Evolutionary conservation across 805 yeast species (phyloP), one percentile per base, ranked within the genome.

Genomic region (Metschnikowia vanudenii): DNA sequence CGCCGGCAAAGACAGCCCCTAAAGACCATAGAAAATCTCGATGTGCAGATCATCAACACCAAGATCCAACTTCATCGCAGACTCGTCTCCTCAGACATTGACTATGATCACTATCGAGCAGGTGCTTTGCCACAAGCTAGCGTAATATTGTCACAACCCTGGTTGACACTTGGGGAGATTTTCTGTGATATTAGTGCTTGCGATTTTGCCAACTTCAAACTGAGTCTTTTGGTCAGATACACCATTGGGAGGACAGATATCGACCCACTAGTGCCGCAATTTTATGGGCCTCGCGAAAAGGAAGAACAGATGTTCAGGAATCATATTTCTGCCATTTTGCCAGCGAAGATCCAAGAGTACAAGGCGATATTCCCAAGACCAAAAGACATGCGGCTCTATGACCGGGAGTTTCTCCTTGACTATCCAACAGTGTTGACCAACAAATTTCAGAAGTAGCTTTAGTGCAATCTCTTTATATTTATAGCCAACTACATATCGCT

Each of bases 31-130:
- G 52, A 49, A 36, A 37, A 33, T 19, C 39, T 45, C n/a, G 52
- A 49, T 29, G 22, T 50, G 30, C 46, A 43, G 39, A 28, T 44
- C 14, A 51, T 51, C 29, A 46, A 49, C 20, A 30, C 48, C 26
- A 51, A 51, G 22, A 43, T 51, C 19, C 40, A 49, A 12, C 46
- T 49, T 22, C 43, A 32, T 28, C 40, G 31, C 19, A 20, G 28
- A 12, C 46, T 51, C 28, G 26, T 28, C 9, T 26, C 43, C 17
- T 39, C 42, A 14, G 19, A n/a, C 18, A 49, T 51, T 10, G 50
- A 37, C 35, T 51, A 45, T 36, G 54, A 51, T 34, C 45, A 44
- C 35, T 51, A 51, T 39, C 34, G 53, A 41, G 45, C 47, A 16
- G 51, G 51, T 7, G 30, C 30, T 3, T 34, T 44, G 47, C 47